Evolutionary conservation across 306 rosid genomes (phyloP), one percentile per base, ranked within the genome.

Genomic region (Cucumis melo): DNA sequence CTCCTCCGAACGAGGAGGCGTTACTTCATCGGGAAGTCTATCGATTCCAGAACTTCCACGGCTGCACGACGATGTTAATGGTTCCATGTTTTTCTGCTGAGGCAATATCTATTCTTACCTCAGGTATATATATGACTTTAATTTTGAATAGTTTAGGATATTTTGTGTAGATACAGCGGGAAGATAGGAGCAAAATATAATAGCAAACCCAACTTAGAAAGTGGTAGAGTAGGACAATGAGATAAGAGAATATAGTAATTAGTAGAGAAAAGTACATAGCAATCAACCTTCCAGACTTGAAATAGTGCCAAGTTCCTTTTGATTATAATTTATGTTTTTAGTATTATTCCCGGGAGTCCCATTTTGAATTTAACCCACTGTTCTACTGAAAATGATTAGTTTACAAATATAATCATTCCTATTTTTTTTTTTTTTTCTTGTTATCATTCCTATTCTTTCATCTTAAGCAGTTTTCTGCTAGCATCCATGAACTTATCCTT

Each of bases 31-130:
- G 15, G 87, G 83, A 57, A 76, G 76, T 71, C 56, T 75, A 55
- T 89, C 85, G 19, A 64, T 91, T 14, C 89, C 87, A 7, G 96
- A 88, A 81, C 95, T 90, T 75, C 96, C 98, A 21, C 83, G 79
- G 86, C 75, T 91, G 87, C 86, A 86, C 57, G 51, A 51, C 63
- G 80, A 83, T 4, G 91, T 92, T 34, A 53, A 55, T 78, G 76
- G 83, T 44, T 82, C 88, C 73, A 94, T 94, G 96, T 94, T 94
- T 88, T 91, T 91, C 81, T 94, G 95, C 65, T 91, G 88, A 94
- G 74, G 70, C 41, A 53, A 44, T 73, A 65, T 82, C 46, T 39
- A n/a, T 59, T 19, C 23, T n/a, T 36, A n/a, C 42, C 24, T 51
- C 77, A 23, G 58, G 77, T 73, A 71, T 16, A 71, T 16, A 71